phyloP scores from a whole-genome alignment of 331 rosid genomes.

The Spiraea crenata region DNA sequence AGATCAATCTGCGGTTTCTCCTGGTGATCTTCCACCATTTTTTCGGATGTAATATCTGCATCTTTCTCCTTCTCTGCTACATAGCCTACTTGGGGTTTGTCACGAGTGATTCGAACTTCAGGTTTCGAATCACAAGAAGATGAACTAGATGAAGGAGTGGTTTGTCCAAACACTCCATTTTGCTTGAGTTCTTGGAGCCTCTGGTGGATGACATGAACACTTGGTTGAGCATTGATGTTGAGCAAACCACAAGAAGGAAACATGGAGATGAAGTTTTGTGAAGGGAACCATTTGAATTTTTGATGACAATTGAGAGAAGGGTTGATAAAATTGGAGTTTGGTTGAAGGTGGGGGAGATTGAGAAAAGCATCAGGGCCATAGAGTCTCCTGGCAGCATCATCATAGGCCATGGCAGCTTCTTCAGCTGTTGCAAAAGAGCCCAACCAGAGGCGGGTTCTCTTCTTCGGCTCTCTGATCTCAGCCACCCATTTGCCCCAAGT shows the following conservation, averaged over 20 bases:
- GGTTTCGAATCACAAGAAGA: conserved; percentile 37
- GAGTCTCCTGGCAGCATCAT: conserved; percentile 83
- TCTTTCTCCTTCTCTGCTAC: conserved; percentile 30
- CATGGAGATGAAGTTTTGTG: conserved; percentile 83
- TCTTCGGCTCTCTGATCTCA: conserved; percentile 92
- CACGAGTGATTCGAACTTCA: conserved; percentile 25
- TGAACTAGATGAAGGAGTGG: conserved; percentile 38
- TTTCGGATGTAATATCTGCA: conserved; percentile 26
- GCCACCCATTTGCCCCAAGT: conserved; percentile 99
- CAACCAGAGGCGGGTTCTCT: conserved; percentile 87
- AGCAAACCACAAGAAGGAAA: conserved; percentile 76
- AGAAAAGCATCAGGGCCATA: conserved; percentile 88
- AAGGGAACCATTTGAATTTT: conserved; percentile 84
- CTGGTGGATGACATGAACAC: conserved; percentile 87
- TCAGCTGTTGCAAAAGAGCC: conserved; percentile 93
- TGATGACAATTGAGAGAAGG: conserved; percentile 46
- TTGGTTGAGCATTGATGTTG: conserved; percentile 84
- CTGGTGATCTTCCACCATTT: conserved; percentile 30
- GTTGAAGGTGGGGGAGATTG: conserved; percentile 80
- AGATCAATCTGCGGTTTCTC: conserved; percentile 95
- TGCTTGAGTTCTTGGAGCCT: conserved; percentile 74
- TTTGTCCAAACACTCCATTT: conserved; percentile 33
- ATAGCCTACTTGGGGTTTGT: conserved; percentile 27
- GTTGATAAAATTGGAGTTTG: conserved; percentile 16
- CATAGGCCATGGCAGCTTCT: conserved; percentile 96